Conservation (phyloP, 2,329 filamentous ascomycete species). For the Botryosphaeria agaves region DNA sequence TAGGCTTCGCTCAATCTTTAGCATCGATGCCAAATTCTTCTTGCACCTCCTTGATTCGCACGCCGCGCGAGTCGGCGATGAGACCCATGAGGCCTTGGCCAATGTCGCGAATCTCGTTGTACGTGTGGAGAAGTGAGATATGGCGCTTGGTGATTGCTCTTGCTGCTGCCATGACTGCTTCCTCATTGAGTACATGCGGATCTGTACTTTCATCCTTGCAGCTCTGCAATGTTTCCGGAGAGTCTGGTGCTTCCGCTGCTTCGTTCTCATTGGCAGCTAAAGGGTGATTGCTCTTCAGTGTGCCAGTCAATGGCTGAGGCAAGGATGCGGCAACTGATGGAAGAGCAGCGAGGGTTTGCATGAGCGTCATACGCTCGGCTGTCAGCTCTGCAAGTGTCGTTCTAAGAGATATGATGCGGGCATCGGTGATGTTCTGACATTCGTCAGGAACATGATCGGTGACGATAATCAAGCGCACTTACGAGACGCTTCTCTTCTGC, state of each 20-base stretch:
- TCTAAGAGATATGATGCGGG: slow-evolving; percentile 23
- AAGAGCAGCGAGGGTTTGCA: slow-evolving; percentile 13
- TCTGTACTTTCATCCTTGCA: no score
- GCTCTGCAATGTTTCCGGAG: no score
- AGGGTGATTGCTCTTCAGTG: no score
- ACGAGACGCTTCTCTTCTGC: background rate
- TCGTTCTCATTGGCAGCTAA: no score
- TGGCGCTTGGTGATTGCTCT: slow-evolving; percentile 40
- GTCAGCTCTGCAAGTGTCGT: slow-evolving; percentile 28
- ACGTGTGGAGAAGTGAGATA: slow-evolving; percentile 47
- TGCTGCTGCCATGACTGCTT: slow-evolving; percentile 23
- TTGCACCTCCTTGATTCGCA: slow-evolving; percentile 32
- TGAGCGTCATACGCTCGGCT: slow-evolving; percentile 20
- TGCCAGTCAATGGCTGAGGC: no score
- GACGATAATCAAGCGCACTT: background rate
- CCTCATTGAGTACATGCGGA: no score
- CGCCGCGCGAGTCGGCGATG: slow-evolving; percentile 46
- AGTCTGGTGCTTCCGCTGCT: no score
- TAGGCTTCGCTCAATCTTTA: slow-evolving; percentile 28
- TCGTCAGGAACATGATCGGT: background rate
- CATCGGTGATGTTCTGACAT: slow-evolving; percentile 5
- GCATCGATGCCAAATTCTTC: slow-evolving; percentile 28
- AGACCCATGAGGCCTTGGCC: slow-evolving; percentile 48
- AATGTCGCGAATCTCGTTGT: slow-evolving; percentile 56
- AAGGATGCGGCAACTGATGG: no score